These are phyloP conservation scores for Delonix regia DNA, from an alignment of 306 rosid species.

Conservation along the genomic window DNA sequence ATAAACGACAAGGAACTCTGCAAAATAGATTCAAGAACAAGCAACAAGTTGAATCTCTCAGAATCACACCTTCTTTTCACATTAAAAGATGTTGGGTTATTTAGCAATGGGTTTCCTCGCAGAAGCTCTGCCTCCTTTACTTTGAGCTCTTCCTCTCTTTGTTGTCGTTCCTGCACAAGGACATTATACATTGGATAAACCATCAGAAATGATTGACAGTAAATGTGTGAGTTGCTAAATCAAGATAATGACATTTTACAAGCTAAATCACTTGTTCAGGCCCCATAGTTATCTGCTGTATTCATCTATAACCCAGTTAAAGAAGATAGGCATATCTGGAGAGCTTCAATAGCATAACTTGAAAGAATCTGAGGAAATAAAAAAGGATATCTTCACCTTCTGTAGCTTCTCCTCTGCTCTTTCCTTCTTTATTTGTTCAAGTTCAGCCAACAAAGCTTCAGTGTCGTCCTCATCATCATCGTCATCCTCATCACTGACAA, in stretches of 20 bases:
- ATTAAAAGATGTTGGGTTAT: slow-evolving; percentile 56
- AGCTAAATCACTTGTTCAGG: background rate
- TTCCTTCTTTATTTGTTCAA: slow-evolving; percentile 96
- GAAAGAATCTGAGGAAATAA: background rate
- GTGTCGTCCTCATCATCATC: slow-evolving; percentile 81
- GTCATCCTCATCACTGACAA: slow-evolving; percentile 49
- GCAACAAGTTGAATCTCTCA: background rate
- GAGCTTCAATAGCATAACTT: slow-evolving; percentile 20
- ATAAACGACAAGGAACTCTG: background rate
- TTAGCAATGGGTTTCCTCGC: slow-evolving; percentile 65
- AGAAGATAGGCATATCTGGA: background rate
- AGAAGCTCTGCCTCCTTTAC: slow-evolving; percentile 64
- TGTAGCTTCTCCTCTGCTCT: slow-evolving; percentile 91
- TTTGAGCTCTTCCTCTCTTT: slow-evolving; percentile 66
- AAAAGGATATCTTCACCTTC: slow-evolving; percentile 53
- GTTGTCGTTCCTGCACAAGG: slow-evolving; percentile 50
- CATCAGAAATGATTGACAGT: background rate
- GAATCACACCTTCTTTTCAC: slow-evolving; percentile 63
- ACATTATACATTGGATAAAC: slow-evolving; percentile 3
- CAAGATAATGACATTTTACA: background rate
- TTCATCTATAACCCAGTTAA: background rate
- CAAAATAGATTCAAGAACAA: background rate
- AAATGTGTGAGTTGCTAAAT: slow-evolving; percentile 4
- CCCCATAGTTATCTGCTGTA: background rate
- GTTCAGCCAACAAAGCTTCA: slow-evolving; percentile 93